These are phyloP conservation scores for Schizosaccharomyces lindneri DNA, from an alignment of 805 yeast species.

Conservation along the genomic window DNA sequence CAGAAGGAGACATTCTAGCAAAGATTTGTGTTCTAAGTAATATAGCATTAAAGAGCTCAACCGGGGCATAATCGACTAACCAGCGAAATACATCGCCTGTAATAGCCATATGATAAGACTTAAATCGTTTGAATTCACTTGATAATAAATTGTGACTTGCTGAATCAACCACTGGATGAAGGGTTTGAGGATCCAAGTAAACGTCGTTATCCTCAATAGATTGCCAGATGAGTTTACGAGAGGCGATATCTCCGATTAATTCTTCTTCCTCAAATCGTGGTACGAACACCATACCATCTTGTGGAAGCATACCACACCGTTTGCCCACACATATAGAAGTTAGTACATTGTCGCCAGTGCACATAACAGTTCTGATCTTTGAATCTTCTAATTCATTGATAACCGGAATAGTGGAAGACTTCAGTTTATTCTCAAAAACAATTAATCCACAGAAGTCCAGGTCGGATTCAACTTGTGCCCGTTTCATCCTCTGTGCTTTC, in stretches of 20 bases:
- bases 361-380: conserved; percentile 65
- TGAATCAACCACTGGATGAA: conserved; percentile 12
- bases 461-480: conserved; percentile 46
- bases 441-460: conserved; percentile 68
- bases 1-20: conserved; percentile 98
- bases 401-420: conserved; percentile 38
- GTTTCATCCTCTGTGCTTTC: conserved; percentile 24
- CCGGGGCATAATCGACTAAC: conserved; percentile 28
- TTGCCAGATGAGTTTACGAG: conserved; percentile 15
- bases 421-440: conserved; percentile 75
- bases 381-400: conserved; percentile 39
- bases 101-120: conserved; percentile 47
- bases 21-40: conserved; percentile 37
- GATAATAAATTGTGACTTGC: background rate
- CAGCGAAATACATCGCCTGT: conserved; percentile 82
- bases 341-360: conserved; percentile 88
- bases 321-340: conserved; percentile 85
- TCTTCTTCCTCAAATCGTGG: conserved; percentile 36
- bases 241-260: background rate
- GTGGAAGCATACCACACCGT: conserved; percentile 47
- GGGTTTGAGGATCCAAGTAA: conserved; percentile 37
- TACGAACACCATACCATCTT: conserved; percentile 26
- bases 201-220: conserved; percentile 20
- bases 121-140: conserved; percentile 16
- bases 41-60: conserved; percentile 19